Conservation (phyloP, 805 yeast species). For the Schizosaccharomyces japonicus region DNA sequence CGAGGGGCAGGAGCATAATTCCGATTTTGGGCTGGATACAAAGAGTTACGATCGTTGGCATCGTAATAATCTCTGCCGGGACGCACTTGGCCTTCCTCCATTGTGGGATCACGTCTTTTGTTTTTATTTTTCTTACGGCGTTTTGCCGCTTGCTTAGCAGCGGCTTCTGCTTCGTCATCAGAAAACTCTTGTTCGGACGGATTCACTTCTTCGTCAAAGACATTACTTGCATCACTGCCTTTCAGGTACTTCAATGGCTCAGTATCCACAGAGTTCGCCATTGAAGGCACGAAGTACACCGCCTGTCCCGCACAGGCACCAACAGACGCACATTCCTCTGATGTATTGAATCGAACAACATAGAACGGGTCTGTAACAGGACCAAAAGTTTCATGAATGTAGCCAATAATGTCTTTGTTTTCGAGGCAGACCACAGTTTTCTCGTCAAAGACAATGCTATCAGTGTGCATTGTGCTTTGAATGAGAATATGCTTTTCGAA, state of each 20-base stretch:
- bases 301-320: conserved; percentile 25
- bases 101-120: not conserved
- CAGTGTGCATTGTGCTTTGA: conserved; percentile 56
- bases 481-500: conserved; percentile 54
- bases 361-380: conserved; percentile 61
- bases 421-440: conserved; percentile 50
- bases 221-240: conserved; percentile 88
- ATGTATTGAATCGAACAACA: conserved; percentile 40
- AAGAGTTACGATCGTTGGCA: too few relatives aligned
- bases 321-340: conserved; percentile 22
- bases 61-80: too few relatives aligned
- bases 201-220: conserved; percentile 82
- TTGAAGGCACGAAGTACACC: conserved; percentile 59
- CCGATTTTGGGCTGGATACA: too few relatives aligned
- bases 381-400: conserved; percentile 57
- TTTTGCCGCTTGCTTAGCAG: conserved; percentile 23
- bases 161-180: conserved; percentile 75
- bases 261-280: conserved; percentile 57
- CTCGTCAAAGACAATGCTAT: conserved; percentile 58
- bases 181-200: conserved; percentile 85
- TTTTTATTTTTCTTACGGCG: not conserved
- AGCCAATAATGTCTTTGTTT: conserved; percentile 48
- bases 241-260: conserved; percentile 41
- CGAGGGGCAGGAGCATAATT: too few relatives aligned
- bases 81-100: too few relatives aligned